phyloP scores from a whole-genome alignment of 2,329 filamentous ascomycete genomes.

The Magnaporthiopsis rhizophila region DNA sequence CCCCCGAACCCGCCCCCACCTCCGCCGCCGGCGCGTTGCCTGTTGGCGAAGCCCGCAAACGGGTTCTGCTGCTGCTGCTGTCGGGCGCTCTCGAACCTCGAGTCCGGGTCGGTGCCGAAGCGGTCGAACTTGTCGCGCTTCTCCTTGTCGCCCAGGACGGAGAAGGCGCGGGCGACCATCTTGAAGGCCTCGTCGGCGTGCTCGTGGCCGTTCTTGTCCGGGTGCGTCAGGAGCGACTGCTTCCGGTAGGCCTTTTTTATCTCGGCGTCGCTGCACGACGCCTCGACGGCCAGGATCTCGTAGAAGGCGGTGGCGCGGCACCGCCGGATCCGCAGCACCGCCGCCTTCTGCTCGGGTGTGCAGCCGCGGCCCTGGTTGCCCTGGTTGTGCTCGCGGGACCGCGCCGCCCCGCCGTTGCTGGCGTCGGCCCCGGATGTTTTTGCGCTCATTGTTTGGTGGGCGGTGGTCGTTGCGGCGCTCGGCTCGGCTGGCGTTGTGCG shows the following conservation, averaged over 20 bases:
- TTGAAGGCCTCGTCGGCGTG: conserved; percentile 98
- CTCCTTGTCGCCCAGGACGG: conserved; percentile 85
- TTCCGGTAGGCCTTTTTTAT: conserved; percentile 98
- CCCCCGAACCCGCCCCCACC: conserved; percentile 42
- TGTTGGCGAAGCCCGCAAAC: conserved; percentile 53
- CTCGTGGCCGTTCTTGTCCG: conserved; percentile 96
- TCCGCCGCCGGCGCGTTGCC: conserved; percentile 30
- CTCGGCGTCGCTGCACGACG: conserved; percentile 65
- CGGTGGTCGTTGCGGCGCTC: background rate
- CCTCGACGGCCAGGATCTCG: conserved; percentile 78
- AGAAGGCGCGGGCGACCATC: conserved; percentile 90
- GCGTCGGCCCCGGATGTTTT: conserved; percentile 47
- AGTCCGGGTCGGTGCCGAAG: conserved; percentile 88
- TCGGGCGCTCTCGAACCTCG: conserved; percentile 63
- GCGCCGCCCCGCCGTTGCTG: conserved; percentile 28
- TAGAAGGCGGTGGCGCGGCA: conserved; percentile 88
- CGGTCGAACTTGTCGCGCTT: conserved; percentile 85
- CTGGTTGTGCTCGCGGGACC: conserved; percentile 62
- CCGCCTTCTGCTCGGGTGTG: conserved; percentile 84
- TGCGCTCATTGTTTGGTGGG: conserved; percentile 36
- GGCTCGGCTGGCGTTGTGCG: background rate
- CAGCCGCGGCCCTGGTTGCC: conserved; percentile 69
- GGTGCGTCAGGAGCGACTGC: conserved; percentile 87
- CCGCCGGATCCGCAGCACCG: conserved; percentile 78
- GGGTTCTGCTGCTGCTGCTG: conserved; percentile 40